phyloP scores from a whole-genome alignment of 345 rosid genomes.

The Toxicodendron radicans region DNA sequence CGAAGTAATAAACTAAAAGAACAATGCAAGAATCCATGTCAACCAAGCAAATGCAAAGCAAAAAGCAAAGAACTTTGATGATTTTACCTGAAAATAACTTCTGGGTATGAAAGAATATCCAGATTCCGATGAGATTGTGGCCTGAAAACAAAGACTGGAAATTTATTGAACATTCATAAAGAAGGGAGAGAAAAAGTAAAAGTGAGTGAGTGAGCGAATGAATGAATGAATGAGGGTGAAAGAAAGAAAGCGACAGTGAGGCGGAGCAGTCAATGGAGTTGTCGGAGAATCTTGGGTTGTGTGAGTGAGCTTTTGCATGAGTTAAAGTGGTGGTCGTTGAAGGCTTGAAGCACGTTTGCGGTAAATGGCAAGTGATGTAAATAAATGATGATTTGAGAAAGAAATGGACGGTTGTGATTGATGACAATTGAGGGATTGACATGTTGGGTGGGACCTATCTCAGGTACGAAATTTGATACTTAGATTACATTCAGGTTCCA shows the following conservation, averaged over 20 bases:
- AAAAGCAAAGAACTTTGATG: neutral
- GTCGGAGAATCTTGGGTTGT: constrained; percentile 20
- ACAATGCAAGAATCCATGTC: neutral
- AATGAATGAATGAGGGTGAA: neutral
- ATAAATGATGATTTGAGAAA: neutral
- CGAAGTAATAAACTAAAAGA: neutral
- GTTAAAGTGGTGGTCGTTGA: neutral
- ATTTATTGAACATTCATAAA: constrained; percentile 1
- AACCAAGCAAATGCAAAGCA: neutral
- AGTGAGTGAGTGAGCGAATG: neutral
- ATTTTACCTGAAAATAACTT: constrained; percentile 10
- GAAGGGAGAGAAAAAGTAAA: neutral
- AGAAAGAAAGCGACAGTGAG: neutral
- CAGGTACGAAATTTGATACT: neutral
- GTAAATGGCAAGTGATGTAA: neutral
- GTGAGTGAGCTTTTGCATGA: constrained; percentile 15
- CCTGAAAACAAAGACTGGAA: constrained; percentile 2
- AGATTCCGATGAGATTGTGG: constrained; percentile 17
- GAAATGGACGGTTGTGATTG: constrained; percentile 2
- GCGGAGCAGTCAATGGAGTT: constrained; percentile 9
- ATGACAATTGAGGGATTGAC: neutral
- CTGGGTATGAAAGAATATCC: constrained; percentile 1
- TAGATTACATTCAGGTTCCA: neutral
- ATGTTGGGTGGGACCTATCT: neutral
- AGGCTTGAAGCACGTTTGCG: neutral